These are phyloP conservation scores for Neoboletus brunneissimus DNA, from an alignment of 768 basidiomycete genomes.

Conservation along the genomic window DNA sequence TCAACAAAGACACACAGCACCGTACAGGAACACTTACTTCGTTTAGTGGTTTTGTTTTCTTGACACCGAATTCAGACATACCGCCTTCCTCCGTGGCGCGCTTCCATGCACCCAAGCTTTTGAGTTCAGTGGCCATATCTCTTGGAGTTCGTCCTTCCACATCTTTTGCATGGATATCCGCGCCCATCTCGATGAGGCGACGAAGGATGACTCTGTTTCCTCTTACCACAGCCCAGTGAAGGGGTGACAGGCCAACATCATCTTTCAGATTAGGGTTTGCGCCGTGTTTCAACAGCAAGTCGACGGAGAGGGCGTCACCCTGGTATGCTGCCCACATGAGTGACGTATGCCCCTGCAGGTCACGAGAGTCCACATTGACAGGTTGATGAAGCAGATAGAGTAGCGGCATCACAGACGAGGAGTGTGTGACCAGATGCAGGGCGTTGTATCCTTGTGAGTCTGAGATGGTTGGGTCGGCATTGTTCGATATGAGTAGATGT, in stretches of 20 bases:
- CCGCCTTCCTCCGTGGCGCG: conserved; percentile 87
- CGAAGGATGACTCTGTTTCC: conserved; percentile 89
- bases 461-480: conserved; percentile 86
- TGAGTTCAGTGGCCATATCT: conserved; percentile 94
- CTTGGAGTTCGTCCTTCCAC: conserved; percentile 81
- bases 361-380: conserved; percentile 85
- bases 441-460: conserved; percentile 97
- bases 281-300: conserved; percentile 83
- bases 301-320: conserved; percentile 93
- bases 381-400: conserved; percentile 92
- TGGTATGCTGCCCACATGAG: conserved; percentile 99
- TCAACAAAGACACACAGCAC: conserved; percentile 1
- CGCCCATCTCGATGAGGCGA: conserved; percentile 81
- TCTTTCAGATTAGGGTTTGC: conserved; percentile 78
- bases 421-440: conserved; percentile 93
- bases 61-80: conserved; percentile 70
- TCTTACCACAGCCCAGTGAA: conserved; percentile 97
- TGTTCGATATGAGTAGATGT: conserved; percentile 84
- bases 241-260: conserved; percentile 77
- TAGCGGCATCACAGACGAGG: conserved; percentile 90
- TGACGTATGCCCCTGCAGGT: conserved; percentile 89
- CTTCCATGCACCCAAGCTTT: conserved; percentile 87
- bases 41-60: conserved; percentile 63
- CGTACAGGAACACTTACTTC: conserved; percentile 48
- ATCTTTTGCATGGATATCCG: conserved; percentile 77